phyloP scores from a whole-genome alignment of 2,329 filamentous ascomycete species.

The Colletotrichum chlorophyti region DNA sequence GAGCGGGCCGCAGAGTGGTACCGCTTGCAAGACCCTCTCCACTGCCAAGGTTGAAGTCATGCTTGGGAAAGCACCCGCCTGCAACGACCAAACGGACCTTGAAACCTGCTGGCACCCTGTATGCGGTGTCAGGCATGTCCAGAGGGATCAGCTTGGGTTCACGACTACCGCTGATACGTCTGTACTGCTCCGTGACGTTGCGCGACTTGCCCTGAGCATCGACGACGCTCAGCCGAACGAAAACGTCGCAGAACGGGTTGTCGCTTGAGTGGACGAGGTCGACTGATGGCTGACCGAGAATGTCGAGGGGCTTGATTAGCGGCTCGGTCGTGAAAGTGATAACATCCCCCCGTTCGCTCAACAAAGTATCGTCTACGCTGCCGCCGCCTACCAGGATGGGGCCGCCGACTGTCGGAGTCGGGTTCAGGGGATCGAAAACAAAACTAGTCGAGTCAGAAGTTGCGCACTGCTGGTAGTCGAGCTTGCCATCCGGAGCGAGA shows the following conservation, averaged over 20 bases:
- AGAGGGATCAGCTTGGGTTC: neutral
- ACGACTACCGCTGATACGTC: constrained; percentile 26
- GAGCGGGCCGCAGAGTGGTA: constrained; percentile 17
- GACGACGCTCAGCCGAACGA: constrained; percentile 34
- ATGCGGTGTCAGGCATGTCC: constrained; percentile 31
- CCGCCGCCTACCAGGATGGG: constrained; percentile 23
- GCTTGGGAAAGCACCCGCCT: constrained; percentile 32
- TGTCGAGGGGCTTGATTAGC: constrained; percentile 28
- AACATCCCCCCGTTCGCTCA: constrained; percentile 32
- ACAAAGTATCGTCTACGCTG: constrained; percentile 28
- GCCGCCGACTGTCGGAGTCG: constrained; percentile 33
- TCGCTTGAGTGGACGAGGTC: constrained; percentile 34
- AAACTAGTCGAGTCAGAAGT: constrained; percentile 21
- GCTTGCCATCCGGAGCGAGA: neutral
- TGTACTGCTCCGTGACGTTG: constrained; percentile 33
- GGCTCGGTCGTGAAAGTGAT: constrained; percentile 32
- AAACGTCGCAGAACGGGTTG: constrained; percentile 33
- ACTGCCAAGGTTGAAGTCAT: constrained; percentile 29
- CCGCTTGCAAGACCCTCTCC: constrained; percentile 30
- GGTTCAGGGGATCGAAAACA: constrained; percentile 33
- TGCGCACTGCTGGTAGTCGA: neutral
- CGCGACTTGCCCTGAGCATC: constrained; percentile 31
- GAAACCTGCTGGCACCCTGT: constrained; percentile 32
- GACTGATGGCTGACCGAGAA: constrained; percentile 31
- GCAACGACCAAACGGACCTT: constrained; percentile 33